Conservation (phyloP, 2,329 filamentous ascomycete species). For the Pezizomycotina sp. region DNA sequence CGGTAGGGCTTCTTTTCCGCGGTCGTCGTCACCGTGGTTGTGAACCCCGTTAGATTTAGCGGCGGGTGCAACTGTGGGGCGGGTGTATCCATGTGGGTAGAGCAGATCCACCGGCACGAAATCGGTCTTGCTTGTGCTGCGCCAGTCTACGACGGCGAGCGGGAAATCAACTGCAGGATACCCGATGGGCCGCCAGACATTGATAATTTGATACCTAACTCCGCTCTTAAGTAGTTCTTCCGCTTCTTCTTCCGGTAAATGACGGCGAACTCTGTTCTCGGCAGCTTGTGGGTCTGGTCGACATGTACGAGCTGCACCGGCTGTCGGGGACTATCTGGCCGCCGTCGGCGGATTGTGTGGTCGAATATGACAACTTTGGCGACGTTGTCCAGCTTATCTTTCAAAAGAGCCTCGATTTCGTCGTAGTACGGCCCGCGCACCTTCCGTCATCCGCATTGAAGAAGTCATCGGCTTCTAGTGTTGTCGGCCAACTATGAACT, state of each 20-base stretch:
- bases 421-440: no score
- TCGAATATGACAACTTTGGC: constrained; percentile 53
- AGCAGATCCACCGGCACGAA: constrained; percentile 46
- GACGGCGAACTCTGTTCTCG: constrained; percentile 43
- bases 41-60: constrained; percentile 24
- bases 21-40: constrained; percentile 35
- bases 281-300: constrained; percentile 52
- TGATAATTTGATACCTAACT: constrained; percentile 47
- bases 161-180: constrained; percentile 49
- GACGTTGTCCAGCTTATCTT: constrained; percentile 44
- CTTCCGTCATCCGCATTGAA: no score
- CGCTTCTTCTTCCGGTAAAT: constrained; percentile 40
- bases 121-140: constrained; percentile 40
- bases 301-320: constrained; percentile 57
- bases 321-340: constrained; percentile 40
- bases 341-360: constrained; percentile 48
- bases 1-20: constrained; percentile 42
- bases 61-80: constrained; percentile 19
- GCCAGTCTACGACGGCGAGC: constrained; percentile 51
- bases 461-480: no score
- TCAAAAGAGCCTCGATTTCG: constrained; percentile 57
- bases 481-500: no score
- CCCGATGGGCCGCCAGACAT: constrained; percentile 53
- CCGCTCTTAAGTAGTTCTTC: constrained; percentile 38
- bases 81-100: constrained; percentile 44